Evolutionary conservation across 257 asterid genomes (phyloP), one percentile per base, ranked within the genome.

Genomic region (Scutellaria galericulata): DNA sequence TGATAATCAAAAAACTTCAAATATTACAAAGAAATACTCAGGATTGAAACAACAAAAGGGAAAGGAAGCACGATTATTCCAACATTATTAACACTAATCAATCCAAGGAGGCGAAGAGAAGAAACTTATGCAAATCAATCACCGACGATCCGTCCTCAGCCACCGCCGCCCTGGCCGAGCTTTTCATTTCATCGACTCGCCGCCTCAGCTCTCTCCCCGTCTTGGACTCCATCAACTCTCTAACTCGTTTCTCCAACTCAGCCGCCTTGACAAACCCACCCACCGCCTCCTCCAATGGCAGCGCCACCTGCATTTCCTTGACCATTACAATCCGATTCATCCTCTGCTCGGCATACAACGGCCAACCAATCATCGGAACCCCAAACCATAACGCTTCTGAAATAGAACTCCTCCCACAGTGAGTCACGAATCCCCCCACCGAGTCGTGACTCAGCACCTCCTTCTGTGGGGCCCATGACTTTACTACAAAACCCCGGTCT

Each of bases 361-460:
- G 94, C 91, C 91, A 85, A 0, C 81, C 86, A 61, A 85, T 78
- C 91, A 88, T 82, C 41, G 91, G 84, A 7, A 85, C 87, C 0
- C 89, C 93, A 0, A 68, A 68, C 9, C 72, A 62, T 31, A 85
- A 55, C 12, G 93, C 93, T 62, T 87, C 93, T 79, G 83, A 9
- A 11, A 79, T 52, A 18, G 94, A 85, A 70, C 84, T 88, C 91
- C 87, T 72, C 53, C 94, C 94, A 39, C 91, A 83, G 55, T 88
- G 94, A 5, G 88, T 88, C 67, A 86, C 88, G 75, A 88, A 88
- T 4, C 89, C 94, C n/a, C 82, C 89, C 53, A 86, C 88, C 14
- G 94, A 22, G 3, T 15, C 78, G 66, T 86, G 94, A n/a, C 66
- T 68, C 78, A 88, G 72, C 45, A 84, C 81, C 63, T 76, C 86